phyloP scores from a whole-genome alignment of 2,329 filamentous ascomycete genomes.

The Cladorrhinum sp. region DNA sequence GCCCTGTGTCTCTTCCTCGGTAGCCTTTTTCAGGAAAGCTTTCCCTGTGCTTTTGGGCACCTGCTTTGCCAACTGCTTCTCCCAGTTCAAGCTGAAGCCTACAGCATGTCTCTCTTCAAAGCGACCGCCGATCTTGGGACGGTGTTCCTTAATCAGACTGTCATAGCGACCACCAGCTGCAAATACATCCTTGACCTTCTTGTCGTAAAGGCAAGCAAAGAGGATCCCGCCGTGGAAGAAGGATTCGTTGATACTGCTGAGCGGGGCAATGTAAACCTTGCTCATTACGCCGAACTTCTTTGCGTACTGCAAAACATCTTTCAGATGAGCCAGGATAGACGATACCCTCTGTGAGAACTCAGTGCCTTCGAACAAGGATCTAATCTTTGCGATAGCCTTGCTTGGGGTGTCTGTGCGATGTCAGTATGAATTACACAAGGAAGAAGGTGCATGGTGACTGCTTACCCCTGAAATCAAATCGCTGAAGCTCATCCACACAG shows the following conservation, averaged over 20 bases:
- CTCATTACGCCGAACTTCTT: constrained; percentile 71
- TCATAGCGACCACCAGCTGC: constrained; percentile 95
- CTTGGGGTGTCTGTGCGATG: constrained; percentile 47
- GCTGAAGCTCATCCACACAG: constrained; percentile 82
- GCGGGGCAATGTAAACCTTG: constrained; percentile 79
- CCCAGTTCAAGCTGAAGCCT: constrained; percentile 88
- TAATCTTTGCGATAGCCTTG: constrained; percentile 57
- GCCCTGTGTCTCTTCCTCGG: constrained; percentile 58
- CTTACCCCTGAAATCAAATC: constrained; percentile 83
- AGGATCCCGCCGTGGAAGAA: constrained; percentile 85
- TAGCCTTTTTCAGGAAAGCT: constrained; percentile 63
- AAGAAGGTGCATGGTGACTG: neutral
- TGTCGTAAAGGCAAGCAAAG: constrained; percentile 88
- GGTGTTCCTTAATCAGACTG: constrained; percentile 78
- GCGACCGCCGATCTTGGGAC: constrained; percentile 62
- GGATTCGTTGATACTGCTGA: constrained; percentile 85
- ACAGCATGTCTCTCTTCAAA: constrained; percentile 74
- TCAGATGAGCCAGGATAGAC: constrained; percentile 74
- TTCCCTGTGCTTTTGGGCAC: constrained; percentile 51
- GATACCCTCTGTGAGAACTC: constrained; percentile 72
- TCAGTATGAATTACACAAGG: constrained; percentile 17
- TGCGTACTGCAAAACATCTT: constrained; percentile 72
- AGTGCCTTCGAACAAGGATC: constrained; percentile 58
- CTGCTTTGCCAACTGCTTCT: constrained; percentile 69
- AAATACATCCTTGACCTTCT: constrained; percentile 78